Base-by-base conservation (phyloP, 2,329 filamentous ascomycete species). In the Laburnicola sp. region DNA sequence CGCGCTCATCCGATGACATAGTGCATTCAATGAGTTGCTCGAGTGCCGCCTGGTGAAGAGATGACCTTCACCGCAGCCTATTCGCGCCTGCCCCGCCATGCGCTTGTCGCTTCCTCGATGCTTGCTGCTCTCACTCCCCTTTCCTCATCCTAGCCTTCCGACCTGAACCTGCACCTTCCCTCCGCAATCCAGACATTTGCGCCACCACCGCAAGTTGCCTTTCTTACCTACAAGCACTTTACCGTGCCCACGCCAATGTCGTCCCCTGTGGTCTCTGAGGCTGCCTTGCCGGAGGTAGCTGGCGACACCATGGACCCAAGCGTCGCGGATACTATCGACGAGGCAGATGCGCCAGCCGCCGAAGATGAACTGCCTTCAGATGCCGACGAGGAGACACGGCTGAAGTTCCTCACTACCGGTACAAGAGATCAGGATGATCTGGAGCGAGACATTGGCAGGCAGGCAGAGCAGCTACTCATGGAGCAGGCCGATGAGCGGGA, bases 341-440 rank as follows among this genome's bases (percentile, higher is more conserved):
- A 54, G 2, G 44, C 59, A 35, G 58, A 51, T 22, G 51, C 53
- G 10, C 38, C 58, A 22, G 45, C 54, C 3, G 35, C 46, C 27
- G 60, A 45, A 32, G 58, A 64, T 25, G 62, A 62, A 10, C 26
- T 68, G 9, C 58, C 64, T 9, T 64, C 66, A 22, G 65, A 73
- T 50, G 68, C 66, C 10, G 73, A 75, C 44, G 76, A 77, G 52
- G 73, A 72, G 38, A 70, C 74, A 6, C 68, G 74, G 11, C 61
- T 78, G 9, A 67, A 68, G 45, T 64, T 64, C 28, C 63, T 73
- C 36, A 71, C 69, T n/a, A 70, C 66, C 11, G 68, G 69, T 22
- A 62, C 70, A n/a, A 85, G 90, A 50, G 86, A 96, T 64, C 93
- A 97, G 71, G 87, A 92, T 75, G 92, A 97, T 52, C 76, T 97